Evolutionary conservation across 1,284 basidiomycete genomes (phyloP), one percentile per base, ranked within the genome.

Genomic region (Malassezia sympodialis): DNA sequence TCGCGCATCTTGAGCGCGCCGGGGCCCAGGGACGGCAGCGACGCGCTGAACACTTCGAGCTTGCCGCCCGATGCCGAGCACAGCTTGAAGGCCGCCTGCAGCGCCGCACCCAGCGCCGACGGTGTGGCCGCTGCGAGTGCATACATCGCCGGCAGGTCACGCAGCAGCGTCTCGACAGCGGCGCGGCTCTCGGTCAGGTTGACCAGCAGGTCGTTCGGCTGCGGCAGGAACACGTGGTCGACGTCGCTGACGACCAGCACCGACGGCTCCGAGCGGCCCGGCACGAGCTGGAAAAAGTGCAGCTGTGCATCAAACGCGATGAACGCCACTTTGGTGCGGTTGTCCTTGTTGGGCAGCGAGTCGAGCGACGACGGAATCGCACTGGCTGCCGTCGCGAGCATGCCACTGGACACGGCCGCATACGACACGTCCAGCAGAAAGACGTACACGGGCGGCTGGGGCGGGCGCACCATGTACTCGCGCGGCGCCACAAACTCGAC

Each of bases 231-330:
- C 57, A 96, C 89, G 67, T 98, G 94, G 46, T 94, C 87, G 41
- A 93, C 82, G 73, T 99, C 94, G 6, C 90, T 90, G 6, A 99
- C 90, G 40, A 98, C 93, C 35, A 98, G 82, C 90, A 98, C 96
- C 15, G 84, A 83, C 1, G 90, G 84, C 40, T 98, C 93, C 0
- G 85, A 80, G 19, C 82, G 80, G 23, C 86, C 90, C 40, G 89
- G 82, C 26, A 76, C 75, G 35, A 96, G 81, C 40, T 88, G 91
- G 81, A 98, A 98, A 80, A 98, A 98, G 79, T 98, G 93, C 43
- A 99, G 78, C 5, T 88, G 86, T 8, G 84, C 83, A 69, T 98
- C 93, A 65, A 90, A 94, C 52, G 85, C 90, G 68, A 99, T 85
- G 67, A 99, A 84, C 21, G 88, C 85, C 49, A 96, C 81, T 77